phyloP scores from a whole-genome alignment of 1,284 basidiomycete species.

The Anthracocystis walkeri region DNA sequence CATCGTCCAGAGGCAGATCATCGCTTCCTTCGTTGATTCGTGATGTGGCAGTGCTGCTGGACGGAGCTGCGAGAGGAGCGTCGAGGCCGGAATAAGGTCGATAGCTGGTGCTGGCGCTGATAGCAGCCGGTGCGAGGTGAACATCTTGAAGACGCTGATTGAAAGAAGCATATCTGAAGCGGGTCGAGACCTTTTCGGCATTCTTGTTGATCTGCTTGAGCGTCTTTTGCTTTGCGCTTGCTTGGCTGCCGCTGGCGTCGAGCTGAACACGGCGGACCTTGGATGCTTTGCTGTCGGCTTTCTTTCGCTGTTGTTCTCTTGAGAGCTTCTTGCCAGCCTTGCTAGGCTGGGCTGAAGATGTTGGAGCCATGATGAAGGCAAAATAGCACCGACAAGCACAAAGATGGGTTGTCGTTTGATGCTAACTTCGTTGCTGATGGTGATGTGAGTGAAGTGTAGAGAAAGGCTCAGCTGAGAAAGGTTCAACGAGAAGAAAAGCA shows the following conservation, averaged over 20 bases:
- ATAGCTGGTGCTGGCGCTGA: conserved; percentile 48
- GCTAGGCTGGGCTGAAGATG: conserved; percentile 27
- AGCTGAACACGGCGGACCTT: conserved; percentile 46
- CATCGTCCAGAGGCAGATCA: conserved; percentile 9
- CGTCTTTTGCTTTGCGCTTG: conserved; percentile 46
- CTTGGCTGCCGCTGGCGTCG: conserved; percentile 44
- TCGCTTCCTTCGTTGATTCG: conserved; percentile 17
- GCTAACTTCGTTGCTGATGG: not conserved
- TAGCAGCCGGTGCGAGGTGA: conserved; percentile 57
- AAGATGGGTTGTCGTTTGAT: not conserved
- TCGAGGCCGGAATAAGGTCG: conserved; percentile 60
- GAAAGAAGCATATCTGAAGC: conserved; percentile 67
- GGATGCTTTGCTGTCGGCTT: conserved; percentile 46
- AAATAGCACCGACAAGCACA: conserved; percentile 1
- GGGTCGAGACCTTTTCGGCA: conserved; percentile 43
- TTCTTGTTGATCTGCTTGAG: conserved; percentile 55
- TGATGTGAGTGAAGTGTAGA: not conserved
- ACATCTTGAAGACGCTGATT: conserved; percentile 66
- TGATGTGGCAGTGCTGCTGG: conserved; percentile 9
- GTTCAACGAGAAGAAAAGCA: not conserved
- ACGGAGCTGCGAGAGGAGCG: conserved; percentile 31
- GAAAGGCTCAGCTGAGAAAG: conserved; percentile 1
- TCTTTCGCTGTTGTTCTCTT: conserved; percentile 44
- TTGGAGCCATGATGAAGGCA: conserved; percentile 21
- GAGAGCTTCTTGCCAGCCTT: conserved; percentile 48